These are phyloP conservation scores for Casuarina equisetifolia DNA, from an alignment of 306 rosid genomes.

Conservation along the genomic window DNA sequence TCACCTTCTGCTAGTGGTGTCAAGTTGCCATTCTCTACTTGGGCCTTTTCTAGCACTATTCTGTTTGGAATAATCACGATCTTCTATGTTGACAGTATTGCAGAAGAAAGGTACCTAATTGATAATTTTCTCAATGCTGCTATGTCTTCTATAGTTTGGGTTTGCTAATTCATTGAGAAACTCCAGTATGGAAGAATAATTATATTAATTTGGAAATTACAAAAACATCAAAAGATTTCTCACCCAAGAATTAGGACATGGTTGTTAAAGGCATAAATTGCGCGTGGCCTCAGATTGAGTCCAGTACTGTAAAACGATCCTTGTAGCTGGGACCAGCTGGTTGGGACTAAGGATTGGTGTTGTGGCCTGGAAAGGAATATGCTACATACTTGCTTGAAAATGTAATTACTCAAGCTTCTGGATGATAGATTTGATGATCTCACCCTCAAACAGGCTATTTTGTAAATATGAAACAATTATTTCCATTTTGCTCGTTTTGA, in stretches of 20 bases:
- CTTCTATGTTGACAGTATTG: conserved; percentile 86
- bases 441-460: neutral
- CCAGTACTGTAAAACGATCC: neutral
- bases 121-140: conserved; percentile 3
- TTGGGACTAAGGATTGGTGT: neutral
- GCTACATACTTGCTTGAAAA: neutral
- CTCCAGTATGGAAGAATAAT: neutral
- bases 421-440: neutral
- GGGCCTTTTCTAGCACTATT: conserved; percentile 89
- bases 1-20: conserved; percentile 65
- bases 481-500: neutral
- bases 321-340: neutral
- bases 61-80: conserved; percentile 84
- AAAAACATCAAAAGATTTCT: neutral
- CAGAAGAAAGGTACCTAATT: conserved; percentile 79
- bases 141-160: neutral
- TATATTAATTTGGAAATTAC: neutral
- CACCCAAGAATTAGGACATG: neutral
- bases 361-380: neutral
- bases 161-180: neutral
- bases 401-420: neutral
- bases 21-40: conserved; percentile 82
- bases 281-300: neutral
- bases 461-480: neutral
- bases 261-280: neutral